Evolutionary conservation across 768 basidiomycete species (phyloP), one percentile per base, ranked within the genome.

Genomic region (Tylopilus felleus): DNA sequence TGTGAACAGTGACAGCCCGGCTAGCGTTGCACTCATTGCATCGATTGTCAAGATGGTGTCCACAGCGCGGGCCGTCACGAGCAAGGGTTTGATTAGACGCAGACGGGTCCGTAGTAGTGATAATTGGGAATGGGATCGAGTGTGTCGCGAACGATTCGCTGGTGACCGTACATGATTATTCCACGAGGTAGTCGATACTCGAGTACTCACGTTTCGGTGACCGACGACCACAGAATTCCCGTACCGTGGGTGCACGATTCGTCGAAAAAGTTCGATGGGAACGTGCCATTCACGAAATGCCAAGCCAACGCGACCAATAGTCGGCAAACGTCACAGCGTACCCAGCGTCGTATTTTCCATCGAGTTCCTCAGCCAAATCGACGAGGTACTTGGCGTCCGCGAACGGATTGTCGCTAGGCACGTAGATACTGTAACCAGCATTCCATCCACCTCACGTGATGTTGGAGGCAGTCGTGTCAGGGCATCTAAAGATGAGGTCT

Each of bases 11-110:
- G 7, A 35, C 8, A 23, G 64, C 13, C 23, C 1, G 17, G 5
- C 8, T 7, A 38, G 19, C 8, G 19, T 2, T 21, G 4, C 1
- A 57, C 72, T 52, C 62, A 68, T 62, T 17, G 70, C 73, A 59
- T 83, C 81, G 40, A 82, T 73, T 0, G 77, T 79, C 35, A 83
- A 47, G 57, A 83, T 77, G 8, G 74, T 71, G 52, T 82, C 82
- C 49, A 82, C 60, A 1, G 59, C 67, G 38, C 81, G 75, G 14
- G 71, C 71, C 36, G 72, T 65, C 44, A 79, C 73, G 17, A 82
- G 71, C 39, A 83, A 70, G 3, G 80, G 81, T 45, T 77, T 72
- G 62, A 47, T 56, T 53, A 2, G 69, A 51, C 8, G 66, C 64
- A n/a, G 33, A 50, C 22, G 67, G 47, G 50, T 70, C 58, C 0